Percentiles rank a stretch among this genome's conserved stretches.
These are phyloP conservation scores for Coemansia sp. DNA, from an alignment of 192 early-diverging fungal genomes.

Conservation along the genomic window DNA sequence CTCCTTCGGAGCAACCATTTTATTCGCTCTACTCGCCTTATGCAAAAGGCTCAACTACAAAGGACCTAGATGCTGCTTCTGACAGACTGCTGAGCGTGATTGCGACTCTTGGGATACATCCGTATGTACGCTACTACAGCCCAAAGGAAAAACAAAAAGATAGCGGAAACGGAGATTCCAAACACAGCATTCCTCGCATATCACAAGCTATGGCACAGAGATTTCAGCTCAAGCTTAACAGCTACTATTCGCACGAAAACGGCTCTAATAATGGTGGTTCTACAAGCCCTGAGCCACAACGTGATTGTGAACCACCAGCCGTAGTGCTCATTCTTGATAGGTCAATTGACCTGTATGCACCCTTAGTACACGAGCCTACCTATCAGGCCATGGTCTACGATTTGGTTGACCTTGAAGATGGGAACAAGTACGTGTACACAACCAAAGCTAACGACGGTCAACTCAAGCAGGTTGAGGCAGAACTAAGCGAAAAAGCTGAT, in stretches of 20 bases:
- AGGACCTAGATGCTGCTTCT: slow-evolving; percentile 44
- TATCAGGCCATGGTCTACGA: slow-evolving; percentile 98
- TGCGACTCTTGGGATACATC: slow-evolving; percentile 33
- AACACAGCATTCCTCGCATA: slow-evolving; percentile 15
- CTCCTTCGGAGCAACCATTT: slow-evolving; percentile 48
- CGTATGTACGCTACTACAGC: slow-evolving; percentile 46
- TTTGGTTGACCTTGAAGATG: slow-evolving; percentile 57
- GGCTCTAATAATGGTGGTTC: slow-evolving; percentile 56
- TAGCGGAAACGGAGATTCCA: not conserved
- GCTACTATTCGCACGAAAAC: slow-evolving; percentile 54
- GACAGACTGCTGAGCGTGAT: slow-evolving; percentile 47
- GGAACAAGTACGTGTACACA: slow-evolving; percentile 29
- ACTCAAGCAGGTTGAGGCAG: slow-evolving; percentile 16
- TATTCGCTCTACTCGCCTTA: slow-evolving; percentile 53
- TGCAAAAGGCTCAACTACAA: slow-evolving; percentile 9
- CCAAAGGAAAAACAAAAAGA: slow-evolving; percentile 3
- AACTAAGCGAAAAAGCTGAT: slow-evolving; percentile 43
- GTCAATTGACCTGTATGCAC: slow-evolving; percentile 83
- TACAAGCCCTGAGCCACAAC: slow-evolving; percentile 63
- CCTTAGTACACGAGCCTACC: slow-evolving; percentile 93
- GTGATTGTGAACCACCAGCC: slow-evolving; percentile 57
- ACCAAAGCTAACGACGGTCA: slow-evolving; percentile 10
- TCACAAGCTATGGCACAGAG: slow-evolving; percentile 48
- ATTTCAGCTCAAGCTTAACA: slow-evolving; percentile 63
- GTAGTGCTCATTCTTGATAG: slow-evolving; percentile 88